phyloP scores from a whole-genome alignment of 1,284 basidiomycete species.

The Melampsora larici-populina region DNA sequence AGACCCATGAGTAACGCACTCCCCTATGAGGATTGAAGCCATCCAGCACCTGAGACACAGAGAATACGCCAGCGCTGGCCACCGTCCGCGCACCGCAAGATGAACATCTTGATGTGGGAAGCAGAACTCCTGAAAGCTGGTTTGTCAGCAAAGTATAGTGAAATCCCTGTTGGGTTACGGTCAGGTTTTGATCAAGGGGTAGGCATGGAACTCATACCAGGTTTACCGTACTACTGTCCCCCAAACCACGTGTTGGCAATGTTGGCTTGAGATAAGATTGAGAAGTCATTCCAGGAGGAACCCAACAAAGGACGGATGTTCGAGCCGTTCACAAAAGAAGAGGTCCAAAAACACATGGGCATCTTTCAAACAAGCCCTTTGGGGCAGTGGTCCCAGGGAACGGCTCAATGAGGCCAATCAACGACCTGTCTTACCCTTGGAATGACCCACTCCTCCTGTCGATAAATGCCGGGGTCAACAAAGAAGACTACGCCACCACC shows the following conservation, averaged over 20 bases:
- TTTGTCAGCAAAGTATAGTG: neutral
- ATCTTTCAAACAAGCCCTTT: conserved; percentile 13
- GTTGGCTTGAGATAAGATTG: too few relatives aligned
- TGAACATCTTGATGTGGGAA: conserved; percentile 5
- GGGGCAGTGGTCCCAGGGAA: too few relatives aligned
- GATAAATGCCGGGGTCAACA: neutral
- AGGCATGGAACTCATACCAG: neutral
- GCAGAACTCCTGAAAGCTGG: neutral
- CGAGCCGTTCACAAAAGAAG: neutral
- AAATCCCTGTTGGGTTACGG: neutral
- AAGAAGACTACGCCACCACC: neutral
- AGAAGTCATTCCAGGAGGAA: too few relatives aligned
- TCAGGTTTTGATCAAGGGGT: conserved; percentile 2
- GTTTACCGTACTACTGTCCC: too few relatives aligned
- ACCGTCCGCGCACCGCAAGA: neutral
- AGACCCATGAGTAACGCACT: too few relatives aligned
- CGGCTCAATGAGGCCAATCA: neutral
- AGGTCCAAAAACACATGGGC: neutral
- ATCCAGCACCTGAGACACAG: too few relatives aligned
- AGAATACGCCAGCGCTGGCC: too few relatives aligned
- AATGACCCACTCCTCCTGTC: neutral
- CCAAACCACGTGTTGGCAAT: too few relatives aligned
- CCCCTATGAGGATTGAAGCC: too few relatives aligned
- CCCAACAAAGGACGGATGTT: neutral
- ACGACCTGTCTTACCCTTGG: neutral